Evolutionary conservation across 2,329 filamentous ascomycete species (phyloP), one percentile per base, ranked within the genome.

Genomic region (Hypoxylon rubiginosum): DNA sequence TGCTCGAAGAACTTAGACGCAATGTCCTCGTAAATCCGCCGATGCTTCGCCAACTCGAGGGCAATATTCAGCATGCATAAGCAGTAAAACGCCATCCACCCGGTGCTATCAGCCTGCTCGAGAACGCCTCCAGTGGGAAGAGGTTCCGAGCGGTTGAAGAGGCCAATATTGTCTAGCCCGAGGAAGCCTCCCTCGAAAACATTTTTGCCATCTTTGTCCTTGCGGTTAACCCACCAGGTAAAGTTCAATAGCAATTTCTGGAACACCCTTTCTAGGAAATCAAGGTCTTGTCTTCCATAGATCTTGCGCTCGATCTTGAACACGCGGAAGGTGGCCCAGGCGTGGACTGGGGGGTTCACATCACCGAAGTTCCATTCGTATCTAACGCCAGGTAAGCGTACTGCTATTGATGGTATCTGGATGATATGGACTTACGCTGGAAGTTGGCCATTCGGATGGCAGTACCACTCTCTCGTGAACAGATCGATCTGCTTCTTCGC

Each of bases 221-320:
- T 98, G 63, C 95, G 91, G 78, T 98, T 98, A 19, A 97, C 95
- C 95, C 95, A 98, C 96, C 96, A 98, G 3, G 96, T 98, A 79
- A 98, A 98, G 82, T 98, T 98, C 68, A 98, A 85, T 24, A 98
- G 84, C 65, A 98, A 81, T 79, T 98, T 98, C 77, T 98, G 96
- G 83, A 98, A 98, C 4, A 97, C 94, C 19, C 95, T 89, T 83
- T 98, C 95, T 9, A 98, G 86, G 80, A 97, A 98, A 79, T 98
- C 96, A 32, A 97, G 84, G 77, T 98, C 95, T 76, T 97, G 93
- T 34, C 93, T 90, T 43, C 95, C 96, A 74, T 97, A 98, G 84
- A 98, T 89, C 82, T 98, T 98, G 72, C 96, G 91, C 83, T 98
- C 95, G 69, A 98, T 97, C 82, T 98, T 98, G 89, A 98, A 98